These are phyloP conservation scores for Amanita exitialis DNA, from an alignment of 768 basidiomycete genomes.

Conservation along the genomic window DNA sequence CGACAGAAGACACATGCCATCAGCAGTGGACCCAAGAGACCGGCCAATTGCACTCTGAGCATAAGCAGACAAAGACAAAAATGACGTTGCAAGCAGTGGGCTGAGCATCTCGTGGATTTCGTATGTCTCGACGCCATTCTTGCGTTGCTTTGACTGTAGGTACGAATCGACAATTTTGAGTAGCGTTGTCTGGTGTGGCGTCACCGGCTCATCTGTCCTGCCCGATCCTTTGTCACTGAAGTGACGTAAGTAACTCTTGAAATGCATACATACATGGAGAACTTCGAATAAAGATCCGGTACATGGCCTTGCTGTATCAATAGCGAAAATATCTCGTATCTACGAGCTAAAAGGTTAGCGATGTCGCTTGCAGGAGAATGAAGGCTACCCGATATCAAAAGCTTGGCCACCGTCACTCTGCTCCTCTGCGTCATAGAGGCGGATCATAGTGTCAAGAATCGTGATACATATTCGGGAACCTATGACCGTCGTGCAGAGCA, in stretches of 20 bases:
- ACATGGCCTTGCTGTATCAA: slow-evolving; percentile 52
- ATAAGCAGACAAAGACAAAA: slow-evolving; percentile 53
- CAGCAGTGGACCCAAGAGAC: slow-evolving; percentile 22
- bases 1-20: background rate
- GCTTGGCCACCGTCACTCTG: slow-evolving; percentile 52
- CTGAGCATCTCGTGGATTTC: slow-evolving; percentile 33
- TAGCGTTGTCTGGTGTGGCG: slow-evolving; percentile 80
- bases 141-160: slow-evolving; percentile 41
- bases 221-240: background rate
- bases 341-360: slow-evolving; percentile 15
- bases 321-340: slow-evolving; percentile 57
- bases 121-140: slow-evolving; percentile 16
- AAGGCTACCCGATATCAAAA: slow-evolving; percentile 68
- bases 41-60: slow-evolving; percentile 40
- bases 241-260: background rate
- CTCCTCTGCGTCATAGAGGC: slow-evolving; percentile 58
- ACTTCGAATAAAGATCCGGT: slow-evolving; percentile 47
- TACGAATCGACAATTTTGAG: slow-evolving; percentile 85
- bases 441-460: slow-evolving; percentile 65
- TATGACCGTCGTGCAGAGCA: slow-evolving; percentile 40
- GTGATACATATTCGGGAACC: slow-evolving; percentile 59
- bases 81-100: slow-evolving; percentile 51
- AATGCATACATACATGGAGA: slow-evolving; percentile 43
- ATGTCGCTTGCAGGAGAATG: slow-evolving; percentile 7
- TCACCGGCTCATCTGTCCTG: slow-evolving; percentile 62